These are phyloP conservation scores for Sinapis alba DNA, from an alignment of 441 rosid genomes.

Conservation along the genomic window DNA sequence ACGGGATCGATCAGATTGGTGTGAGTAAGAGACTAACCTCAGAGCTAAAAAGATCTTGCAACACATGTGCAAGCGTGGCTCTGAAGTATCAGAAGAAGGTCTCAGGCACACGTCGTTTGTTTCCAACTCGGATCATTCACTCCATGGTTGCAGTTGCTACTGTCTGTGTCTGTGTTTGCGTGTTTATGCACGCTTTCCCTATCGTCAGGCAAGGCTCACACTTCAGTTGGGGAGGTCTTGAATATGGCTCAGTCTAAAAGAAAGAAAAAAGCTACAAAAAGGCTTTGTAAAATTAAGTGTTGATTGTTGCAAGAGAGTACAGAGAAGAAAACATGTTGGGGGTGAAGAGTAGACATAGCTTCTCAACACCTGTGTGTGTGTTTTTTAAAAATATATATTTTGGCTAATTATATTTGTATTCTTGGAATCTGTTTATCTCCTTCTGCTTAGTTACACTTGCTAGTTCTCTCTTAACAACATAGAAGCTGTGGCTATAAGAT, in stretches of 20 bases:
- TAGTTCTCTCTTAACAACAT: conserved; percentile 11
- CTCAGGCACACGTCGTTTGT: conserved; percentile 61
- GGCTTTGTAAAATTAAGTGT: conserved; percentile 2
- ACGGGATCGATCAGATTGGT: conserved; percentile 44
- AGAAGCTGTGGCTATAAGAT: conserved; percentile 9
- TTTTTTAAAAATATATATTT: neutral
- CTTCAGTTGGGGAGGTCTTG: conserved; percentile 76
- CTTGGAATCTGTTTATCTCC: conserved; percentile 5
- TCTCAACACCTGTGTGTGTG: conserved; percentile 15
- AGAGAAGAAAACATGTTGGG: conserved; percentile 13
- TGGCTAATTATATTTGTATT: conserved; percentile 18
- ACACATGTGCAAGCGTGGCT: conserved; percentile 62
- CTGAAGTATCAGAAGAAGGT: conserved; percentile 50
- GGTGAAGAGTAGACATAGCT: conserved; percentile 12
- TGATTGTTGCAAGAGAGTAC: neutral
- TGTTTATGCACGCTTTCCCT: conserved; percentile 73
- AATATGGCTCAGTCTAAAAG: conserved; percentile 61
- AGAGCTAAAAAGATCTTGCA: conserved; percentile 49
- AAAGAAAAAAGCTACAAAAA: neutral
- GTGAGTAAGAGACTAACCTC: conserved; percentile 28
- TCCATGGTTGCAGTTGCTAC: conserved; percentile 91
- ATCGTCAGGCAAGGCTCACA: conserved; percentile 59
- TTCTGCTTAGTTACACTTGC: neutral
- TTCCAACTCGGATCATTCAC: conserved; percentile 76
- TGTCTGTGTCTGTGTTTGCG: conserved; percentile 89